Evolutionary conservation across 225 moss, liverwort and hornwort species (phyloP).

Genomic region (Physcomitrium patens): DNA sequence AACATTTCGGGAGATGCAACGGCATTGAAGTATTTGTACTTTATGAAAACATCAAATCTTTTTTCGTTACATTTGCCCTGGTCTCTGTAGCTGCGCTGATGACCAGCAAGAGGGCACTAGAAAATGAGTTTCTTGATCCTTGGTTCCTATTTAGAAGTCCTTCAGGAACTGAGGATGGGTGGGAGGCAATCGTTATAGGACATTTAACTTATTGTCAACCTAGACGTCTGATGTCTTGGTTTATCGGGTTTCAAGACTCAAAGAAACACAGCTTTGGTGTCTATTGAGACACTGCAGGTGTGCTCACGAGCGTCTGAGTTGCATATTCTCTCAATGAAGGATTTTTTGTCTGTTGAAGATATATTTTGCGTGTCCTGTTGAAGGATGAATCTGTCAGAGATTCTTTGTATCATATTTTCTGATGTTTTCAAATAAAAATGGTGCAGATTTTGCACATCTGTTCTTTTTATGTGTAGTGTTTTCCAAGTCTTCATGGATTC

Average conservation of each 20-base stretch:
- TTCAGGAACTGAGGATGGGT: background rate
- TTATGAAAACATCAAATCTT: conserved; percentile 6
- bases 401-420: conserved; percentile 35
- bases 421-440: conserved; percentile 21
- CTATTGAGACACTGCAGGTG: conserved; percentile 4
- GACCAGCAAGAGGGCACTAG: background rate
- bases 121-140: background rate
- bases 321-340: conserved; percentile 8
- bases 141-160: conserved; percentile 12
- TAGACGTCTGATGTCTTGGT: conserved; percentile 28
- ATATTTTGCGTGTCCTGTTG: conserved; percentile 28
- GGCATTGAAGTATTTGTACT: conserved; percentile 48
- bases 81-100: conserved; percentile 1
- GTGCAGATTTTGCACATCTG: conserved; percentile 17
- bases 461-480: background rate
- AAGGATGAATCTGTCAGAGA: conserved; percentile 23
- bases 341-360: conserved; percentile 21
- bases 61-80: background rate
- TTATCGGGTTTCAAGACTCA: conserved; percentile 15
- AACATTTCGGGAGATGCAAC: conserved; percentile 65
- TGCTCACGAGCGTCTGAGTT: conserved; percentile 11
- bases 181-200: conserved; percentile 7
- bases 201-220: conserved; percentile 24
- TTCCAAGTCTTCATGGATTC: too few species aligned
- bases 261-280: conserved; percentile 20